Percentiles rank a stretch among this genome's conserved stretches.
Conservation (phyloP, 75 land plant genomes). For the Larix kaempferi region DNA sequence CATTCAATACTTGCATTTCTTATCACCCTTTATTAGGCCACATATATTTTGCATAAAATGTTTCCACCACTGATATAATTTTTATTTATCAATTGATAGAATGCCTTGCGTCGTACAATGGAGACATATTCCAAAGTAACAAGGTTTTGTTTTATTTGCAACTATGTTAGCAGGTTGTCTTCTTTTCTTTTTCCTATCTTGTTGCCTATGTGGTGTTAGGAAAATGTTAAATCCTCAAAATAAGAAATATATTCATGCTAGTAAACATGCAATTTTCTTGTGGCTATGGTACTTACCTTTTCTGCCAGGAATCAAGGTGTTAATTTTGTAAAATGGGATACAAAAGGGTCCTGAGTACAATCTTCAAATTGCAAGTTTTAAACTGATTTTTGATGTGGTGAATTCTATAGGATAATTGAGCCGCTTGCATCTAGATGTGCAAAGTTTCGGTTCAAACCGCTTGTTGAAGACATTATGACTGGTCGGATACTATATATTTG, state of each 20-base stretch:
- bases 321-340: background rate
- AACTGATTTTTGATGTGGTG: background rate
- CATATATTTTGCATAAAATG: background rate
- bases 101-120: constrained; percentile 98
- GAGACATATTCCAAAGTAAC: constrained; percentile 98
- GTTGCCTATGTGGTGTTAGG: background rate
- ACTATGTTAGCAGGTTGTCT: constrained; percentile 93
- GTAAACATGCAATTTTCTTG: background rate
- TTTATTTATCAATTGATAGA: constrained; percentile 36
- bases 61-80: background rate
- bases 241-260: background rate
- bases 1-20: background rate
- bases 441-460: constrained; percentile 94
- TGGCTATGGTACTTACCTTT: background rate
- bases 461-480: constrained; percentile 76
- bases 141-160: constrained; percentile 94
- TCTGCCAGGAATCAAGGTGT: background rate
- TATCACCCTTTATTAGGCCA: background rate
- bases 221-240: background rate
- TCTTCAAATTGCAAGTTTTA: background rate
- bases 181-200: background rate
- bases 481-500: constrained; percentile 77
- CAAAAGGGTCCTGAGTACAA: background rate
- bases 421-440: constrained; percentile 99
- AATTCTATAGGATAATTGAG: constrained; percentile 76